Evolutionary conservation across 202 grass and related monocot species (phyloP), one percentile per base, ranked within the genome.

Genomic region (Miscanthus sacchariflorus): DNA sequence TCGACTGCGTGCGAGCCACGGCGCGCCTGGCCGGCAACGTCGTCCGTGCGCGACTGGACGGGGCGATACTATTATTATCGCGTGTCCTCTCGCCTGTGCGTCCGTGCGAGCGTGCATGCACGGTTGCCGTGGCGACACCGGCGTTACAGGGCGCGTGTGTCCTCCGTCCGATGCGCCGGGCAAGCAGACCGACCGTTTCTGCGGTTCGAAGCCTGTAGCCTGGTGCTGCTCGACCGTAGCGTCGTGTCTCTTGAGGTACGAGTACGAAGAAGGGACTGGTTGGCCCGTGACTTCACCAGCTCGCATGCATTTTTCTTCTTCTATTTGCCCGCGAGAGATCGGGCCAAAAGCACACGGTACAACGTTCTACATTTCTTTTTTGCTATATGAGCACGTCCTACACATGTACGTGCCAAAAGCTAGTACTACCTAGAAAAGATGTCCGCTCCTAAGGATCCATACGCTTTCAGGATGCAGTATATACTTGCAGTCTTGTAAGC

Each of bases 121-220:
- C 28, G 59, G n/a, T 42, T 9, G 90, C 90, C 90, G 90, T 89
- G 83, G 67, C 90, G 79, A 92, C 87, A 89, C 90, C 87, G 90
- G 21, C 12, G 90, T 69, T 23, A 38, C 77, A 72, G 78, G 48
- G 70, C 33, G 66, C 36, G 49, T 4, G 61, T 12, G 18, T 43
- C 54, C 77, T 64, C 56, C 72, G 65, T 81, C 86, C 86, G 90
- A 89, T 86, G 86, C 78, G 21, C 71, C 64, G 66, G 33, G 4
- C 15, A 19, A 49, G 72, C 77, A 36, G 35, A 43, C 66, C 90
- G 83, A 86, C 90, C 87, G 58, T 74, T 74, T 68, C 54, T 19
- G 46, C 21, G 45, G 86, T 36, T 65, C 71, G 81, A 78, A 21
- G 61, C 24, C 77, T 50, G 61, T 23, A 45, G 9, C 48, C 8